Percentiles rank a stretch among this genome's conserved stretches.
Evolutionary conservation across 139 green algal genomes (phyloP).

Genomic region (Chlamydomonas incerta): DNA sequence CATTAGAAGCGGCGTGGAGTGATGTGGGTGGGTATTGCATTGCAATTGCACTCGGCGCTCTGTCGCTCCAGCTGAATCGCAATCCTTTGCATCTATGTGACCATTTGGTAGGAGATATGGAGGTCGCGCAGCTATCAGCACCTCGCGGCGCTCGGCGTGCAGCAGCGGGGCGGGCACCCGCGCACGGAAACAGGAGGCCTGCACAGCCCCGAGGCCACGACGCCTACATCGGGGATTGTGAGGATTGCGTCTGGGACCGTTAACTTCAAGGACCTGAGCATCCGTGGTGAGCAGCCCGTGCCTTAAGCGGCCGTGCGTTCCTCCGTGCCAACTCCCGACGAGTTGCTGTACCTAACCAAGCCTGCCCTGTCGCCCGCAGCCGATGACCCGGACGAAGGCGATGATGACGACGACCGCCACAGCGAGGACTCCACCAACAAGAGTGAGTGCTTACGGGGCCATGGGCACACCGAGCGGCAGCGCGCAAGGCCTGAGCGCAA

Average conservation of each 20-base stretch:
- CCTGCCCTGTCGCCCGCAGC: no score
- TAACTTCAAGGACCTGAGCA: conserved; percentile 32
- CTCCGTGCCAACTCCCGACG: no score
- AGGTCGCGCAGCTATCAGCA: neutral
- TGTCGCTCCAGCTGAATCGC: no score
- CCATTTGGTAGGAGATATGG: conserved; percentile 21
- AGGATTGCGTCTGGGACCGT: neutral
- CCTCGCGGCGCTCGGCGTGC: neutral
- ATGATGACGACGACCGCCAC: conserved; percentile 24
- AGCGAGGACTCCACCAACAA: conserved; percentile 63
- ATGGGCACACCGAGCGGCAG: no score
- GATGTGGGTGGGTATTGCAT: no score
- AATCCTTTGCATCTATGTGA: neutral
- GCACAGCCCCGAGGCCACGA: neutral
- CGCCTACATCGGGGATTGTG: neutral
- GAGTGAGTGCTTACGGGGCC: no score
- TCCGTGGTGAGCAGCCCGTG: neutral
- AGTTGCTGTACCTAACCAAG: no score
- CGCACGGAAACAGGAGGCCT: neutral
- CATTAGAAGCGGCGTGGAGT: no score
- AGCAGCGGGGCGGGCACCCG: no score
- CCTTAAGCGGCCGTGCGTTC: no score
- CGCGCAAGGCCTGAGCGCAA: no score
- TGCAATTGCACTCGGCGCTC: no score
- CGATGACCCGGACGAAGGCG: neutral